Evolutionary conservation across 1,284 basidiomycete species (phyloP), one percentile per base, ranked within the genome.

Genomic region (Ustilago lituana): DNA sequence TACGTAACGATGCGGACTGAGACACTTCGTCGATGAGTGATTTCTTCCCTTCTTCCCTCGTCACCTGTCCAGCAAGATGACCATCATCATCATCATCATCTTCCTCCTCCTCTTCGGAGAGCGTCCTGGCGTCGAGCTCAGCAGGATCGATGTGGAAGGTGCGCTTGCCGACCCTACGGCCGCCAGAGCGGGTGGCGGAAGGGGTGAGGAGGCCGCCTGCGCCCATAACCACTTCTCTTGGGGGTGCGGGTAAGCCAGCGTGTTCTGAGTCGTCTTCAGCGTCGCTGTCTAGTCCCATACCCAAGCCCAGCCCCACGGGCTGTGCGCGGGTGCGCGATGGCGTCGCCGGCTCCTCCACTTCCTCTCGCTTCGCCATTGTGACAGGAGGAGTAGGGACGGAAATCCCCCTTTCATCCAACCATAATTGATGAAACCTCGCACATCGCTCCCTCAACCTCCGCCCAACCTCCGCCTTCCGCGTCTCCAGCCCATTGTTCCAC

Each of bases 241-340:
- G 90, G 60, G 90, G 91, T 70, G 35, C 36, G 10, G 27, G 35
- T 8, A 32, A 14, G 19, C 4, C 27, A 86, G 88, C 77, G 89
- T 89, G 82, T 93, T 94, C 84, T 88, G 94, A 68, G 86, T 96
- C 36, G 87, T 93, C 32, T 89, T 92, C 24, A 87, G 89, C 78
- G 93, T 97, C 85, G 83, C 93, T 73, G 87, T 97, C 78, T 94
- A 29, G 20, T 6, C 44, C 57, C 10, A 62, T 52, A 4, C 53
- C 53, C 19, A 62, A 22, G 3, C 60, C 53, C 9, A 57, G 26
- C 11, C n/a, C n/a, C n/a, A n/a, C n/a, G n/a, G n/a, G n/a, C n/a
- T n/a, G n/a, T n/a, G 22, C 35, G 12, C 26, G 29, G 8, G 33
- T 39, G 15, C 53, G 44, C 11, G 55, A 59, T 7, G 65, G 60